Evolutionary conservation across 352 stramenopile species (phyloP).

Genomic region (Pythium volutum): DNA sequence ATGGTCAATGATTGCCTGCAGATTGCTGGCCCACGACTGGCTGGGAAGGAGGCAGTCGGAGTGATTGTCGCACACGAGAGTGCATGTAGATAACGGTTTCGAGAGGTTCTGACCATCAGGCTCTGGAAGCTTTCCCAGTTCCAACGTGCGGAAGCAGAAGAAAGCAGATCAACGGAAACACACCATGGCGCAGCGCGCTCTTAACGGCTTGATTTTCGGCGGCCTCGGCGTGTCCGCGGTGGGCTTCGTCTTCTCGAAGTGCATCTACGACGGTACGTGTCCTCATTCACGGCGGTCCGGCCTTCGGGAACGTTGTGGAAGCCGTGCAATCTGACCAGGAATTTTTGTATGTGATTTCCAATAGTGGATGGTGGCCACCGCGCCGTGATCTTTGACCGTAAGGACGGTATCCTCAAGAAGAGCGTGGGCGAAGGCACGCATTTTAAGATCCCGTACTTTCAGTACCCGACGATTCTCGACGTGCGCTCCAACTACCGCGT

Average conservation of each 20-base stretch:
- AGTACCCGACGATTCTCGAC: slow-evolving; percentile 98
- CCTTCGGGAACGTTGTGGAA: background rate
- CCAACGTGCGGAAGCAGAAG: slow-evolving; percentile 20
- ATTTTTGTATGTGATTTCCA: slow-evolving; percentile 3
- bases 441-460: slow-evolving; percentile 98
- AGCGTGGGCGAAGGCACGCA: slow-evolving; percentile 97
- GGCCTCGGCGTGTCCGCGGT: slow-evolving; percentile 60
- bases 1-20: slow-evolving; percentile 14
- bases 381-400: slow-evolving; percentile 99
- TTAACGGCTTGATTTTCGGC: slow-evolving; percentile 66
- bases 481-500: slow-evolving; percentile 96
- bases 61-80: slow-evolving; percentile 11
- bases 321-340: background rate
- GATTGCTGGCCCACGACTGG: slow-evolving; percentile 19
- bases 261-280: slow-evolving; percentile 80
- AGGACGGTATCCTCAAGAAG: slow-evolving; percentile 96
- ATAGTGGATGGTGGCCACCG: slow-evolving; percentile 97
- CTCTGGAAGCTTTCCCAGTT: slow-evolving; percentile 7
- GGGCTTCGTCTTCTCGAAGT: slow-evolving; percentile 69
- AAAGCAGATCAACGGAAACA: slow-evolving; percentile 5
- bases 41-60: slow-evolving; percentile 18
- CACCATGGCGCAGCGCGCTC: slow-evolving; percentile 61
- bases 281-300: background rate
- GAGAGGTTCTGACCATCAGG: slow-evolving; percentile 7
- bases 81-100: slow-evolving; percentile 17